Evolutionary conservation across 805 yeast genomes (phyloP).

Genomic region (Isabelozyma gotoi): DNA sequence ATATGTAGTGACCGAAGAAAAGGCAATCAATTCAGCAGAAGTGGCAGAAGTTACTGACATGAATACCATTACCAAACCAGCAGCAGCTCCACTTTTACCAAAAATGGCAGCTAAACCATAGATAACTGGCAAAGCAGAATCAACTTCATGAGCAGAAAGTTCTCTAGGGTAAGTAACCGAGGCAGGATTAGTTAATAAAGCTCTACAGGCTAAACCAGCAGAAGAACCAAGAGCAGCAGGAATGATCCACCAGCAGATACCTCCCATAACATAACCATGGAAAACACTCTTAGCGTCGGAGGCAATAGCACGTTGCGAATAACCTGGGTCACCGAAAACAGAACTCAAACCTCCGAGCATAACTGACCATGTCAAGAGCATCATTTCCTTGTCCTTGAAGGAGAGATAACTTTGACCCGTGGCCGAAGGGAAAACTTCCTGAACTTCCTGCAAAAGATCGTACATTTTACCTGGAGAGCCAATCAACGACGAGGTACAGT

Average conservation of each 20-base stretch:
- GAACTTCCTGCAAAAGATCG: constrained; percentile 16
- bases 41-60: constrained; percentile 42
- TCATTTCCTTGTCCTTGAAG: constrained; percentile 15
- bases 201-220: constrained; percentile 40
- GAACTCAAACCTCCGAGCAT: constrained; percentile 22
- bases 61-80: constrained; percentile 32
- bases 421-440: constrained; percentile 13
- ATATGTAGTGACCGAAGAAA: constrained; percentile 31
- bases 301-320: constrained; percentile 25
- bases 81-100: constrained; percentile 28
- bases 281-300: constrained; percentile 19
- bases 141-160: constrained; percentile 15
- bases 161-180: constrained; percentile 3
- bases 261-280: constrained; percentile 22
- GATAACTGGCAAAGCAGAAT: constrained; percentile 20
- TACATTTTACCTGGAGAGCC: constrained; percentile 25
- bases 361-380: constrained; percentile 8
- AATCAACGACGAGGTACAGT: constrained; percentile 15
- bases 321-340: constrained; percentile 22
- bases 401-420: constrained; percentile 13
- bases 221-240: constrained; percentile 25
- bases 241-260: constrained; percentile 23
- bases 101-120: constrained; percentile 18
- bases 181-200: constrained; percentile 20
- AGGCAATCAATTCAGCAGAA: constrained; percentile 42